phyloP scores from a whole-genome alignment of 805 yeast species.

The Tetrapisispora pingtungensis region DNA sequence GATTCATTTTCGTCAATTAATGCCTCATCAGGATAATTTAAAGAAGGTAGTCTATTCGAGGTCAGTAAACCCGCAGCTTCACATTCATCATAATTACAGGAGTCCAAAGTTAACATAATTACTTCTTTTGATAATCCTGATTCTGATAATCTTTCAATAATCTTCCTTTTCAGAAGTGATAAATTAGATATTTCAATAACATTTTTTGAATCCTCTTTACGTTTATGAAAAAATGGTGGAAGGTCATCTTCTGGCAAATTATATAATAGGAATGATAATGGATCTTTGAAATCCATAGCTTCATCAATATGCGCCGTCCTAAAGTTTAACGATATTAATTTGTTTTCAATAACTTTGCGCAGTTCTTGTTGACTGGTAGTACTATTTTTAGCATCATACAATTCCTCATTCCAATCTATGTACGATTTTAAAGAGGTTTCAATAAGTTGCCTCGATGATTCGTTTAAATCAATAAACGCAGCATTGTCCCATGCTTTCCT shows the following conservation, averaged over 20 bases:
- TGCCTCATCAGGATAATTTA: slow-evolving; percentile 6
- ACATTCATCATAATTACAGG: slow-evolving; percentile 36
- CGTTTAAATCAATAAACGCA: slow-evolving; percentile 55
- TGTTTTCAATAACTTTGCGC: slow-evolving; percentile 17
- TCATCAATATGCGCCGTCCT: slow-evolving; percentile 60
- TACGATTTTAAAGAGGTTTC: slow-evolving; percentile 52
- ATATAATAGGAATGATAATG: slow-evolving; percentile 47
- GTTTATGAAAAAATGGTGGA: slow-evolving; percentile 53
- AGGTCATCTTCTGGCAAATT: slow-evolving; percentile 93
- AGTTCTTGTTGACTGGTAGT: slow-evolving; percentile 2
- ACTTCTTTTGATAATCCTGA: slow-evolving; percentile 67
- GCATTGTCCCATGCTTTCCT: slow-evolving; percentile 62
- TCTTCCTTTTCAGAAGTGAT: slow-evolving; percentile 39
- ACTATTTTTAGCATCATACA: neutral
- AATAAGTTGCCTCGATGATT: slow-evolving; percentile 50
- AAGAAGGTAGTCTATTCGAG: slow-evolving; percentile 23
- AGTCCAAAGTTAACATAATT: slow-evolving; percentile 39
- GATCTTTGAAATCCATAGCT: slow-evolving; percentile 48
- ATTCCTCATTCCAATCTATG: slow-evolving; percentile 39
- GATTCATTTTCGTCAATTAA: slow-evolving; percentile 23
- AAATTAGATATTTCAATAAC: slow-evolving; percentile 37
- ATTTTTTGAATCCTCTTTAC: slow-evolving; percentile 47
- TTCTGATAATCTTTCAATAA: slow-evolving; percentile 45
- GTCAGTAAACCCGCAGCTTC: slow-evolving; percentile 44
- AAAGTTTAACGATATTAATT: slow-evolving; percentile 50